These are phyloP conservation scores for Solanum lignicaule DNA, from an alignment of 257 asterid species.

Conservation along the genomic window DNA sequence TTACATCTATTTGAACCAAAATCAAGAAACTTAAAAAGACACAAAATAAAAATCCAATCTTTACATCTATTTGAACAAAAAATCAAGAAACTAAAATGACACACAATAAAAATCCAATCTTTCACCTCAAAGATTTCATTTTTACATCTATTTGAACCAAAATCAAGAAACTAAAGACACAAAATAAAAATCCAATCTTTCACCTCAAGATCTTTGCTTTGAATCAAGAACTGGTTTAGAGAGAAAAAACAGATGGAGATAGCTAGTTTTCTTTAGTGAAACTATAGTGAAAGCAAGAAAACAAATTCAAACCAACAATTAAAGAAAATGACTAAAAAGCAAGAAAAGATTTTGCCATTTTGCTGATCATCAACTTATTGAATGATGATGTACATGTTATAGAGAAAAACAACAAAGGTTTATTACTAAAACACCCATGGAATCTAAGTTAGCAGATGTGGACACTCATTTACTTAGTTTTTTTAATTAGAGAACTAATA, in stretches of 20 bases:
- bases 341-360: neutral
- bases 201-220: neutral
- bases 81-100: neutral
- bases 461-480: neutral
- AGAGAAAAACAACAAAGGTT: neutral
- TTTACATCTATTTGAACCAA: neutral
- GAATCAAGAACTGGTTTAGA: neutral
- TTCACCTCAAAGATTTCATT: slow-evolving; percentile 42
- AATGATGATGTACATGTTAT: slow-evolving; percentile 10
- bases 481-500: neutral
- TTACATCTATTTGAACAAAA: neutral
- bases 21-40: neutral
- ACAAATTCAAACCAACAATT: neutral
- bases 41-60: neutral
- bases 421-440: neutral
- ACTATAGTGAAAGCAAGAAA: neutral
- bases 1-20: neutral
- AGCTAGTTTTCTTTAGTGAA: neutral
- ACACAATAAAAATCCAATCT: neutral
- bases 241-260: neutral
- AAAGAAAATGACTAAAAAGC: neutral
- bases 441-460: neutral
- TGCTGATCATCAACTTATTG: slow-evolving; percentile 2
- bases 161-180: neutral
- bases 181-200: neutral